Percentiles rank a stretch among this genome's conserved stretches.
These are phyloP conservation scores for Chlamydomonas incerta DNA, from an alignment of 139 green algal genomes.

Conservation along the genomic window DNA sequence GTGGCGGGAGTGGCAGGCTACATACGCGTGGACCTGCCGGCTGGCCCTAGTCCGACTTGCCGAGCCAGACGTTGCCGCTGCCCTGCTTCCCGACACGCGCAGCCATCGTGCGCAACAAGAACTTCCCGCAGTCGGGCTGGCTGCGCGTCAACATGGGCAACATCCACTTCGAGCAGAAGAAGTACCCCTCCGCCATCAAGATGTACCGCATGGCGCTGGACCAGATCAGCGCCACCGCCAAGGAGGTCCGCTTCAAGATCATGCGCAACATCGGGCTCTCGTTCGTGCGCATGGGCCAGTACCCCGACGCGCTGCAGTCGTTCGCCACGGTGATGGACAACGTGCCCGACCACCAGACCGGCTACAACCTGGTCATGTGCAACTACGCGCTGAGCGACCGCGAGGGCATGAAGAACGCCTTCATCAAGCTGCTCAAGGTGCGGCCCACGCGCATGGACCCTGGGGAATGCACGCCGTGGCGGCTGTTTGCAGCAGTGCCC, in stretches of 20 bases:
- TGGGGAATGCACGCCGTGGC: too few species aligned
- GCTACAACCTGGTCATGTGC: constrained; percentile 89
- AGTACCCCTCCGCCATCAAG: constrained; percentile 61
- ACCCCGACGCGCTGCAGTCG: constrained; percentile 78
- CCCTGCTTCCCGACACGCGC: neutral
- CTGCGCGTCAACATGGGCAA: constrained; percentile 93
- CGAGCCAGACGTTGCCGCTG: neutral
- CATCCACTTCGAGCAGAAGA: constrained; percentile 82
- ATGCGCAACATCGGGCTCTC: constrained; percentile 88
- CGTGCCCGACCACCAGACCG: constrained; percentile 80
- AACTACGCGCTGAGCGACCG: constrained; percentile 80
- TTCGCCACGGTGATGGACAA: constrained; percentile 79
- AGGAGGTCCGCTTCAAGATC: constrained; percentile 75
- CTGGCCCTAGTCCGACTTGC: too few species aligned
- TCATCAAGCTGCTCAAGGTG: constrained; percentile 72
- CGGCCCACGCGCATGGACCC: too few species aligned
- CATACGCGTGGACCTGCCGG: too few species aligned
- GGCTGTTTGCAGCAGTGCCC: too few species aligned
- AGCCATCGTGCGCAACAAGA: constrained; percentile 79
- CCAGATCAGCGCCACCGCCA: constrained; percentile 69
- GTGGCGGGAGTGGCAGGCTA: too few species aligned
- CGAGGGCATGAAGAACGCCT: constrained; percentile 82
- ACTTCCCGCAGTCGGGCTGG: constrained; percentile 60
- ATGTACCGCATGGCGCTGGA: constrained; percentile 94
- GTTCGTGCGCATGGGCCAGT: constrained; percentile 86